These are phyloP conservation scores for Talaromyces ruber DNA, from an alignment of 495 filamentous ascomycete species.

Conservation along the genomic window DNA sequence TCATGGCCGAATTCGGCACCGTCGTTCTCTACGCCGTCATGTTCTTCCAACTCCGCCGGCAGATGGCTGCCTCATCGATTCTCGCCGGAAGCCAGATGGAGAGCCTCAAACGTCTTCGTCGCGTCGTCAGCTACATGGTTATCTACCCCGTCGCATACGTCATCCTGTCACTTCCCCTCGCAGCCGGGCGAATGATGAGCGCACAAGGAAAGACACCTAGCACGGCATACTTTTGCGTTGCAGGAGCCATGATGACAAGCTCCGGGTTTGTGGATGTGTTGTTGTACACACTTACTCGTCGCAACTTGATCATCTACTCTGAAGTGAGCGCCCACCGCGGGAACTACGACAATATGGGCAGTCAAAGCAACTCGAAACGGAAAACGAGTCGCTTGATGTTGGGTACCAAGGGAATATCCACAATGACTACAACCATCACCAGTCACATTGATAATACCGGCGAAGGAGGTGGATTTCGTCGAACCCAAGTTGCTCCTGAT, in stretches of 20 bases:
- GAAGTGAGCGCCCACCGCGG: conserved; percentile 21
- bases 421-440: conserved; percentile 20
- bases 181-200: conserved; percentile 55
- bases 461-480: conserved; percentile 11
- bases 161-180: conserved; percentile 59
- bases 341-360: background rate
- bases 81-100: conserved; percentile 24
- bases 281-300: conserved; percentile 55
- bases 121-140: conserved; percentile 58
- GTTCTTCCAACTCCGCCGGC: conserved; percentile 48
- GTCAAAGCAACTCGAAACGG: background rate
- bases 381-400: background rate
- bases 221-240: conserved; percentile 51
- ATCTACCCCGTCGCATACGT: conserved; percentile 67
- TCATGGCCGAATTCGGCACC: conserved; percentile 55
- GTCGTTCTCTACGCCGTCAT: conserved; percentile 55
- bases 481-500: conserved; percentile 5
- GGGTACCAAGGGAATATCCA: conserved; percentile 9
- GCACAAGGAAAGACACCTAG: conserved; percentile 44
- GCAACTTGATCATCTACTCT: conserved; percentile 27
- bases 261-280: conserved; percentile 66
- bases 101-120: conserved; percentile 28
- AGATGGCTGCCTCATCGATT: conserved; percentile 27
- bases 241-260: conserved; percentile 59
- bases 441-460: conserved; percentile 27